Conservation (phyloP, 768 basidiomycete genomes). For the Tylopilus sp. region DNA sequence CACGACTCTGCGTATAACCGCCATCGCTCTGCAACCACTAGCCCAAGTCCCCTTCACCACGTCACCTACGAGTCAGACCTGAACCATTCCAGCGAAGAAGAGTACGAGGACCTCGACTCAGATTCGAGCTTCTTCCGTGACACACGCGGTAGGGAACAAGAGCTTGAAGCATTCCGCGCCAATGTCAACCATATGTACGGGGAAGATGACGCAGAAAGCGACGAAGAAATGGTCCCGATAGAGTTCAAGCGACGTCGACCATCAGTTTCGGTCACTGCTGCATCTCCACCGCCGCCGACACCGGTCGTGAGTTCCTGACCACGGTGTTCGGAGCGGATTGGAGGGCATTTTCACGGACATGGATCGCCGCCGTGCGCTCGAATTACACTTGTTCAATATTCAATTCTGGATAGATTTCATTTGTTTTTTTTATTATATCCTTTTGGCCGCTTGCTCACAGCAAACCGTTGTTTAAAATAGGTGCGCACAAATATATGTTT, state of each 20-base stretch:
- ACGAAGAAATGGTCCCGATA: slow-evolving; percentile 34
- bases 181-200: slow-evolving; percentile 33
- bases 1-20: slow-evolving; percentile 22
- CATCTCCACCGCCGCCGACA: slow-evolving; percentile 24
- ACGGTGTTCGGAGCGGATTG: slow-evolving; percentile 6
- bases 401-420: slow-evolving; percentile 8
- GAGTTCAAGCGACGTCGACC: slow-evolving; percentile 35
- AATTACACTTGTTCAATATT: slow-evolving; percentile 19
- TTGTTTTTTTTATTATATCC: background rate
- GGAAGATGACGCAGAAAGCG: slow-evolving; percentile 32
- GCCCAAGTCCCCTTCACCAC: slow-evolving; percentile 39
- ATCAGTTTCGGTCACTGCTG: slow-evolving; percentile 27
- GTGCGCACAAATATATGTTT: slow-evolving; percentile 11
- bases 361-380: slow-evolving; percentile 13
- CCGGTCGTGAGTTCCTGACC: slow-evolving; percentile 15
- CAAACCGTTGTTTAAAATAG: slow-evolving; percentile 19
- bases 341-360: slow-evolving; percentile 9
- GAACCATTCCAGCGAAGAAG: slow-evolving; percentile 28
- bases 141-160: slow-evolving; percentile 20
- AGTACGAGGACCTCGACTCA: slow-evolving; percentile 31
- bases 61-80: slow-evolving; percentile 31
- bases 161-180: slow-evolving; percentile 26
- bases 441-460: slow-evolving; percentile 9
- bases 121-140: slow-evolving; percentile 35
- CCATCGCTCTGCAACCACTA: slow-evolving; percentile 33